Conservation (phyloP, 768 basidiomycete species). For the Pleurotus cornucopiae region DNA sequence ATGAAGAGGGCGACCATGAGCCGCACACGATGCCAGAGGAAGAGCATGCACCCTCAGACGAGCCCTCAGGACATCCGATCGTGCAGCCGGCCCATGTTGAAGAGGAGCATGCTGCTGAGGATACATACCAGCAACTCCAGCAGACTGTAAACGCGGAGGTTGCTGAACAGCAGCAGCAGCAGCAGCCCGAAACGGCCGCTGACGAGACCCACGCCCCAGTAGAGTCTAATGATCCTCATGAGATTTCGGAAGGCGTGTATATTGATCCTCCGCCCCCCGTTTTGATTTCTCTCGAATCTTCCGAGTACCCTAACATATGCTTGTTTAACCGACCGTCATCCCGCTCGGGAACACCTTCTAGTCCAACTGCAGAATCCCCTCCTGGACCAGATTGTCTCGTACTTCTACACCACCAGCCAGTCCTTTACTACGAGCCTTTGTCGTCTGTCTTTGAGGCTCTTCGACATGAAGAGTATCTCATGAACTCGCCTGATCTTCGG, state of each 20-base stretch:
- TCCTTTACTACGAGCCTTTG: conserved; percentile 75
- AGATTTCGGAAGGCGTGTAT: conserved; percentile 64
- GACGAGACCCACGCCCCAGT: not conserved
- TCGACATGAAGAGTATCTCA: conserved; percentile 55
- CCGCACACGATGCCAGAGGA: too few species aligned
- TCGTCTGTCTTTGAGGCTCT: conserved; percentile 68
- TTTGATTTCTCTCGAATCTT: conserved; percentile 39
- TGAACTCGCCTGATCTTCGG: conserved; percentile 37
- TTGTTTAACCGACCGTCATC: conserved; percentile 52
- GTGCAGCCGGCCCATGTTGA: too few species aligned
- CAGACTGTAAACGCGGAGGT: too few species aligned
- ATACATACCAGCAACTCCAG: too few species aligned
- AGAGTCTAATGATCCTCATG: conserved; percentile 40
- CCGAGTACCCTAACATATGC: conserved; percentile 34
- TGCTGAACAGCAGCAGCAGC: too few species aligned
- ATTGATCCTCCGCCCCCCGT: conserved; percentile 75
- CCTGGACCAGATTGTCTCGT: conserved; percentile 28
- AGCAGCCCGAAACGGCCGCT: too few species aligned
- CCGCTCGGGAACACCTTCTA: conserved; percentile 22
- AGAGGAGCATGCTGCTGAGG: too few species aligned
- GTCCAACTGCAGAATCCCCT: conserved; percentile 13
- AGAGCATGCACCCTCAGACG: too few species aligned
- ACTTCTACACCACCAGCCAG: conserved; percentile 60
- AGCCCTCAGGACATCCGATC: too few species aligned
- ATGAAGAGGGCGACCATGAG: too few species aligned